Conservation (phyloP, 2,329 filamentous ascomycete species). For the Fusarium nematophilum region DNA sequence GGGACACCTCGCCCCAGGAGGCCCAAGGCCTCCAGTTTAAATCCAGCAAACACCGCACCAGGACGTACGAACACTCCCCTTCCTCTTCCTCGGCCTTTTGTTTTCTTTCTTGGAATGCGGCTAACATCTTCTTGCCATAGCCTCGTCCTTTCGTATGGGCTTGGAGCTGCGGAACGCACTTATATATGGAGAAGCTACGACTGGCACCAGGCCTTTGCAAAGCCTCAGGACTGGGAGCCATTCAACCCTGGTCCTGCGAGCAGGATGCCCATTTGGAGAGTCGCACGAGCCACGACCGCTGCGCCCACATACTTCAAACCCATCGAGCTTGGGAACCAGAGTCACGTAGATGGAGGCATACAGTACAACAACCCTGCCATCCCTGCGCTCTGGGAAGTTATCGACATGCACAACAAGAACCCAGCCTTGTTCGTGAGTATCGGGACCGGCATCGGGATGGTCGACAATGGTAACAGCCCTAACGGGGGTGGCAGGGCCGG, state of each 20-base stretch:
- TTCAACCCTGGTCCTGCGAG: no score
- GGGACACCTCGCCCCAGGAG: fast-evolving
- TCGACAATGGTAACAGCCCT: not conserved
- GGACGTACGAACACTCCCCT: constrained; percentile 1
- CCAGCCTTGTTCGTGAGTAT: constrained; percentile 6
- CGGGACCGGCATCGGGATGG: constrained; percentile 5
- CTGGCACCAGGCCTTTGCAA: no score
- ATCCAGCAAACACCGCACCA: constrained; percentile 8
- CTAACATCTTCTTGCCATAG: no score
- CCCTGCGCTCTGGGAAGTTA: fast-evolving
- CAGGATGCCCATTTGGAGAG: constrained; percentile 23
- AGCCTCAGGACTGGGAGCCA: no score
- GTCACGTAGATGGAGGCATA: constrained; percentile 6
- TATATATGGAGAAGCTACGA: no score
- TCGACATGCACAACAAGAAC: not conserved
- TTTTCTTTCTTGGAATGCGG: no score
- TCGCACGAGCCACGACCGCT: constrained; percentile 8
- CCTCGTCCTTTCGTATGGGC: no score
- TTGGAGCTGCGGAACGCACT: no score
- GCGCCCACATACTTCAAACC: constrained; percentile 1
- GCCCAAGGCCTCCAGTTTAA: not conserved
- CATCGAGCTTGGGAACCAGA: not conserved
- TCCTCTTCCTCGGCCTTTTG: no score
- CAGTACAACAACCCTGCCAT: constrained; percentile 3
- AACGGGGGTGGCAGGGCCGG: fast-evolving